Evolutionary conservation across 805 yeast genomes (phyloP), one percentile per base, ranked within the genome.

Genomic region (Saturnispora quitensis): DNA sequence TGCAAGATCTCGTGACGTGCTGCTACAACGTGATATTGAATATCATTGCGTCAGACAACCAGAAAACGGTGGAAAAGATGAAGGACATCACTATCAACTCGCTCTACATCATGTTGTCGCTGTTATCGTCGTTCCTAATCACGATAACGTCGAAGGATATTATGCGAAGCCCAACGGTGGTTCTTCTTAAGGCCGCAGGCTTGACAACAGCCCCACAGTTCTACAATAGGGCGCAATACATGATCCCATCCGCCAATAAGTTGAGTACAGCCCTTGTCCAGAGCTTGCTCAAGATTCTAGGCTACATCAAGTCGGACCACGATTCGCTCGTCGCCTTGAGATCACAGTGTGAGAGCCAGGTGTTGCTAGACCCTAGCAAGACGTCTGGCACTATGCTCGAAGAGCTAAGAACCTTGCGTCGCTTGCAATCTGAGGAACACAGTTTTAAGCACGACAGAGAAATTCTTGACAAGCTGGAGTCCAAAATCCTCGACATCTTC

Each of bases 401-500:
- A 31, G 50, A 45, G n/a, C 28, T 45, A 12, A 50, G 35, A 25
- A n/a, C 20, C n/a, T 9, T 45, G 4, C 35, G 48, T 24, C 42
- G 46, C 18, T 36, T 53, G 20, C 10, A 53, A 18, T 7, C 28
- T 27, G 43, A 50, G 17, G 56, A 52, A 10, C 34, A 31, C 34
- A 27, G 9, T 5, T 15, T 15, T n/a, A 22, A 43, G 15, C 47
- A 36, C 35, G 43, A 45, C 54, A 31, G 42, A 57, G 22, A 60
- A 4, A 47, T 68, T 2, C 56, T 71, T 18, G 63, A 61, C 5
- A 59, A 57, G 27, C 68, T 76, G 13, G 78, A 75, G 56, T 34
- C 54, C 2, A 63, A 64, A 38, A 64, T 75, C 45, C 75, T 72
- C 17, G 62, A 70, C 28, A 63, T 80, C 6, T 56, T 75, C 18